A percentile compares a stretch with the other conserved stretches of the same genome.
These are phyloP conservation scores for Saccharomycopsis phalli DNA, from an alignment of 1,139 yeast genomes.

Conservation along the genomic window DNA sequence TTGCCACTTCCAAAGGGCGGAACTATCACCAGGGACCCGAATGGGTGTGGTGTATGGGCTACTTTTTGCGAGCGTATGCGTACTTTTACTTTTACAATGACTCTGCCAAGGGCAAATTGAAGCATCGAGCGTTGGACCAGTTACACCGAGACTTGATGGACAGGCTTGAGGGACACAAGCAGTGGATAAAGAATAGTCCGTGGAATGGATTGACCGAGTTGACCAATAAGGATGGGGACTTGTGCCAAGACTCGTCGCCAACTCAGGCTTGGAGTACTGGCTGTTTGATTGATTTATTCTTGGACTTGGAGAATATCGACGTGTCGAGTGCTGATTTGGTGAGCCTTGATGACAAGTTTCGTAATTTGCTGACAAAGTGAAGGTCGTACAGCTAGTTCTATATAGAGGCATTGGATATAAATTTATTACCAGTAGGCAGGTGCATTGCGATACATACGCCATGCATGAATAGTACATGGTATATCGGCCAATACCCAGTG, in stretches of 20 bases:
- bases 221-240: slow-evolving; percentile 77
- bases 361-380: slow-evolving; percentile 1
- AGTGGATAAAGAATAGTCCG: slow-evolving; percentile 62
- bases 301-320: slow-evolving; percentile 32
- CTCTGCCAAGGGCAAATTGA: slow-evolving; percentile 30
- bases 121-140: slow-evolving; percentile 32
- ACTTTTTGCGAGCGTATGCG: slow-evolving; percentile 69
- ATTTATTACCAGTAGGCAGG: too few species aligned
- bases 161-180: slow-evolving; percentile 54
- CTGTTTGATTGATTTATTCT: slow-evolving; percentile 71
- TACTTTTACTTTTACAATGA: slow-evolving; percentile 38
- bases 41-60: slow-evolving; percentile 93
- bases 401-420: too few species aligned
- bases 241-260: slow-evolving; percentile 83
- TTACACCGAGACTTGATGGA: slow-evolving; percentile 35
- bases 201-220: slow-evolving; percentile 95
- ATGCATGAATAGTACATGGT: too few species aligned
- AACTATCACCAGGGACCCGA: slow-evolving; percentile 99
- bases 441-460: too few species aligned
- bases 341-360: not conserved
- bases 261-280: slow-evolving; percentile 96
- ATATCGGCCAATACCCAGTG: too few species aligned
- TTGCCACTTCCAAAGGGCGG: slow-evolving; percentile 90
- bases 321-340: slow-evolving; percentile 11
- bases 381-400: too few species aligned